A percentile compares a stretch with the other conserved stretches of the same genome.
phyloP scores from a whole-genome alignment of 176 grass and related monocot species.

The Oryza rufipogon region DNA sequence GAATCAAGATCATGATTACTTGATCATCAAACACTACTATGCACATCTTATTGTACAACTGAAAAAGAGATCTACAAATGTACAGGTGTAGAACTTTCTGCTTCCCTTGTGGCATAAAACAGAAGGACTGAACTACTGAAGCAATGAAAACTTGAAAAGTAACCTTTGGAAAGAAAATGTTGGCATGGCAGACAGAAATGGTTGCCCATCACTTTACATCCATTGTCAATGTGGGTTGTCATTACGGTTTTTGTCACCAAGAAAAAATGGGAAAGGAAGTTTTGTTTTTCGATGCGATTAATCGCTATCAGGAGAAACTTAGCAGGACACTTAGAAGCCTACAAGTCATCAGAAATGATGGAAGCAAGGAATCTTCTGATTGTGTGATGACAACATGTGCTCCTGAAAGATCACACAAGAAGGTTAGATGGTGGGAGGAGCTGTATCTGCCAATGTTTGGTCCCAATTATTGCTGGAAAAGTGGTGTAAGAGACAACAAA shows the following conservation, averaged over 20 bases:
- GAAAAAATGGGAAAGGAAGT: background rate
- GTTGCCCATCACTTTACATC: constrained; percentile 26
- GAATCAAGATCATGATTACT: no score
- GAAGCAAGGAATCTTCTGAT: constrained; percentile 33
- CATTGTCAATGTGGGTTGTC: constrained; percentile 20
- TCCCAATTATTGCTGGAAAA: constrained; percentile 31
- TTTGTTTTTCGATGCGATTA: background rate
- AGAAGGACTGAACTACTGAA: background rate
- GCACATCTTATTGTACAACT: constrained; percentile 1
- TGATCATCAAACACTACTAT: background rate
- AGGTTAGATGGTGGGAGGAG: background rate
- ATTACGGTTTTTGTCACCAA: constrained; percentile 11
- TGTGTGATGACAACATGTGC: constrained; percentile 35
- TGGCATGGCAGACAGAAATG: constrained; percentile 42
- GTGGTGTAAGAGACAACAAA: constrained; percentile 11
- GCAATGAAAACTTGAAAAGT: constrained; percentile 28
- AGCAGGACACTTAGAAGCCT: constrained; percentile 30
- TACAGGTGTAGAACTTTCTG: background rate
- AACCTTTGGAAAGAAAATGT: constrained; percentile 26
- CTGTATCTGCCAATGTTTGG: constrained; percentile 27
- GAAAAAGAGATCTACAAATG: background rate
- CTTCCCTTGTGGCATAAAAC: background rate
- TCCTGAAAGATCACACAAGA: constrained; percentile 28
- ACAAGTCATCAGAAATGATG: constrained; percentile 37
- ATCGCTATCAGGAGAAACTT: constrained; percentile 37